Percentiles rank a stretch among this genome's conserved stretches.
Evolutionary conservation across 2,329 filamentous ascomycete species (phyloP).

Genomic region (Xylaria sp.): DNA sequence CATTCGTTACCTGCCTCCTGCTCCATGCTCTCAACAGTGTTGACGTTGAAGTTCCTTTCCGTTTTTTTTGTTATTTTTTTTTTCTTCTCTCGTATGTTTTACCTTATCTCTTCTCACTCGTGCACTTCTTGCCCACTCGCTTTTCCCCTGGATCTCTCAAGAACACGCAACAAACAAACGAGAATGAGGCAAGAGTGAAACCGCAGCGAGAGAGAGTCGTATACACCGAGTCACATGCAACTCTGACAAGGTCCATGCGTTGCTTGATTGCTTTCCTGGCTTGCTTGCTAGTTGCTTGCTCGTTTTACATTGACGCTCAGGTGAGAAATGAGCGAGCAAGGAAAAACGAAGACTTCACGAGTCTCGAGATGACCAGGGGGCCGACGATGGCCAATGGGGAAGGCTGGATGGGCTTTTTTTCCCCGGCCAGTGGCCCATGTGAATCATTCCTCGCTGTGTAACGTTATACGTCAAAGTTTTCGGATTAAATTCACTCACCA

Average conservation of each 20-base stretch:
- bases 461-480: constrained; percentile 16
- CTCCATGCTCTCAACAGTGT: constrained; percentile 3
- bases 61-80: background rate
- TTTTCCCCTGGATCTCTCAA: background rate
- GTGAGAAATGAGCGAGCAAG: constrained; percentile 2
- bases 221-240: background rate
- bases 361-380: constrained; percentile 7
- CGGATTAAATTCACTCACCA: background rate
- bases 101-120: too few relatives aligned
- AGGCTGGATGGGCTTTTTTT: background rate
- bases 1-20: constrained; percentile 6
- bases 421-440: constrained; percentile 11
- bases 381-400: constrained; percentile 6
- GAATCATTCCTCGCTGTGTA: constrained; percentile 13
- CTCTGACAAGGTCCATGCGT: background rate
- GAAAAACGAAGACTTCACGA: constrained; percentile 2
- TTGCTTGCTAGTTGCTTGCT: background rate
- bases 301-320: background rate
- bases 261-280: background rate
- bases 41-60: constrained; percentile 4
- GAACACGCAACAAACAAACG: background rate
- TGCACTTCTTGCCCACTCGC: too few relatives aligned
- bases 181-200: background rate
- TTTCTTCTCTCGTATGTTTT: background rate
- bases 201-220: background rate